phyloP scores from a whole-genome alignment of 1,284 basidiomycete species.

The Agroathelia rolfsii region DNA sequence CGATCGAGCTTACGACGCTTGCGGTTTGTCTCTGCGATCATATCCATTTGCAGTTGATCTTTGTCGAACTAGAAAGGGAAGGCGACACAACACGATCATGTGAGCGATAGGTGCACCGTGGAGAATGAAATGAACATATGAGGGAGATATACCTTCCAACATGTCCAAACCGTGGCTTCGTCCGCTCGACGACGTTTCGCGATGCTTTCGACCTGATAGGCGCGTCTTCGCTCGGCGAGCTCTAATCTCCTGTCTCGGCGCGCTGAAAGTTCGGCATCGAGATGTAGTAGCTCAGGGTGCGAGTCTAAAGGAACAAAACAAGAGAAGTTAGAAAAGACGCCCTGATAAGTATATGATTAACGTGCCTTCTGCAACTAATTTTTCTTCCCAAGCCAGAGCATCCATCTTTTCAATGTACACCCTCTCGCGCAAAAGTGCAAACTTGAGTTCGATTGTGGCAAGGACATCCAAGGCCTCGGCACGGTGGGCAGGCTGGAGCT shows the following conservation, averaged over 20 bases:
- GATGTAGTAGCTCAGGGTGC: slow-evolving; percentile 75
- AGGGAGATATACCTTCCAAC: slow-evolving; percentile 54
- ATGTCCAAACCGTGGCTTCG: slow-evolving; percentile 62
- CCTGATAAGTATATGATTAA: slow-evolving; percentile 8
- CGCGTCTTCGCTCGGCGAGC: slow-evolving; percentile 59
- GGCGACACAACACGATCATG: slow-evolving; percentile 3
- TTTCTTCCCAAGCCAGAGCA: slow-evolving; percentile 65
- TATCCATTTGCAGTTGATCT: slow-evolving; percentile 68
- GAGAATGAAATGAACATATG: too few species aligned
- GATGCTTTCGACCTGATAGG: slow-evolving; percentile 51
- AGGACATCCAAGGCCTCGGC: slow-evolving; percentile 72
- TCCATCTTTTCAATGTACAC: slow-evolving; percentile 81
- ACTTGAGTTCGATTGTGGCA: slow-evolving; percentile 70
- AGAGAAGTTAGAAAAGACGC: slow-evolving; percentile 7
- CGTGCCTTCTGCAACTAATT: slow-evolving; percentile 54
- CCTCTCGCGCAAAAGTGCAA: slow-evolving; percentile 61
- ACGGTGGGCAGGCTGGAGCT: slow-evolving; percentile 65
- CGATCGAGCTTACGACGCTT: slow-evolving; percentile 75
- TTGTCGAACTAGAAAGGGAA: slow-evolving; percentile 37
- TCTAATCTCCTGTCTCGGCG: slow-evolving; percentile 67
- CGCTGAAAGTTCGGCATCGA: slow-evolving; percentile 64
- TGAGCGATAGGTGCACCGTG: too few species aligned
- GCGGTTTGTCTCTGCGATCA: slow-evolving; percentile 76
- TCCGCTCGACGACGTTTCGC: slow-evolving; percentile 47
- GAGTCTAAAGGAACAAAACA: slow-evolving; percentile 35